Evolutionary conservation across 2,329 filamentous ascomycete species (phyloP).

Genomic region (Sarocladiaceae sp.): DNA sequence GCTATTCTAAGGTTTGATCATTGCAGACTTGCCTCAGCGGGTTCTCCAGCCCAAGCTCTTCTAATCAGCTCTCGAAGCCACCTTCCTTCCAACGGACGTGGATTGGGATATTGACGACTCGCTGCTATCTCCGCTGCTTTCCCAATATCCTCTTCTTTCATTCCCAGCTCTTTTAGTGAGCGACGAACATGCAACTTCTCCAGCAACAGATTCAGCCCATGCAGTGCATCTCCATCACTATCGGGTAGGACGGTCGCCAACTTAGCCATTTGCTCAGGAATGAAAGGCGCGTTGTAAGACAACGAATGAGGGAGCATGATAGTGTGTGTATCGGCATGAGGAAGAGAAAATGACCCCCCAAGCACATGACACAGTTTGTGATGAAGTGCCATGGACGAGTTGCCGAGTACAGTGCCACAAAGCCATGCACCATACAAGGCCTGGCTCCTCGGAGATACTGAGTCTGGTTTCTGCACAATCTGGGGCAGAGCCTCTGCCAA

Average conservation of each 20-base stretch:
- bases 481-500: constrained; percentile 50
- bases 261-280: constrained; percentile 47
- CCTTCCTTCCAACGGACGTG: constrained; percentile 45
- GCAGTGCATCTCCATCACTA: constrained; percentile 53
- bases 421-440: constrained; percentile 60
- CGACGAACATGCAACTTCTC: constrained; percentile 48
- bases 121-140: constrained; percentile 56
- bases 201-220: constrained; percentile 52
- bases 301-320: constrained; percentile 59
- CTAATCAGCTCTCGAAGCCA: constrained; percentile 52
- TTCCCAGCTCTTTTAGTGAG: constrained; percentile 49
- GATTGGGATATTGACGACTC: constrained; percentile 56
- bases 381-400: constrained; percentile 59
- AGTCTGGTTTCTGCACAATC: constrained; percentile 41
- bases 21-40: constrained; percentile 32
- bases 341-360: constrained; percentile 59
- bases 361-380: constrained; percentile 65
- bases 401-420: constrained; percentile 56
- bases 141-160: constrained; percentile 57
- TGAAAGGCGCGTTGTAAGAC: constrained; percentile 55
- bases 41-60: constrained; percentile 57
- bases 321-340: constrained; percentile 63
- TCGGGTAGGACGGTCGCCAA: constrained; percentile 50
- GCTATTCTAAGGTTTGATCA: too few species aligned
- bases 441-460: constrained; percentile 39